Percentiles rank a stretch among this genome's conserved stretches.
Conservation (phyloP, 176 grass and related monocot genomes). For the Oryza australiensis region DNA sequence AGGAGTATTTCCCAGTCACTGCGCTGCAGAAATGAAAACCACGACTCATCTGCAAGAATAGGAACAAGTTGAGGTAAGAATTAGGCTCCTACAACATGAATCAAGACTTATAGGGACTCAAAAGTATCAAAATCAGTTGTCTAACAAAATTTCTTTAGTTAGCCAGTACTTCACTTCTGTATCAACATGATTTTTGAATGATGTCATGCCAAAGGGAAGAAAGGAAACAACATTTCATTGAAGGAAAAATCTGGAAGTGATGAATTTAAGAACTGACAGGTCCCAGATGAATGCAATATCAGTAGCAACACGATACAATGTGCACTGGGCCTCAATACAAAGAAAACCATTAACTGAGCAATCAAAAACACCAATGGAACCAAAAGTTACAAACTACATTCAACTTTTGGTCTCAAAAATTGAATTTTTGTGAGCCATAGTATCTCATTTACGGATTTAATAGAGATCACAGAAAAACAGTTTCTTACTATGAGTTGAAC, state of each 20-base stretch:
- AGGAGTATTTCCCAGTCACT: conserved; percentile 62
- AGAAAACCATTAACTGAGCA: not conserved
- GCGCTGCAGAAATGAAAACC: conserved; percentile 52
- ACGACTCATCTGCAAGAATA: conserved; percentile 53
- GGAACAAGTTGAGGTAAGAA: not conserved
- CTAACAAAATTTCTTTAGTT: not conserved
- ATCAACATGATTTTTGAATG: not conserved
- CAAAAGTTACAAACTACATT: not conserved
- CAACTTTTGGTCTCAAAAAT: not conserved
- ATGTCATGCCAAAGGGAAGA: not conserved
- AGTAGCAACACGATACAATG: not conserved
- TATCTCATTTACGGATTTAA: not conserved
- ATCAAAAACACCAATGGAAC: not conserved
- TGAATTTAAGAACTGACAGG: not conserved
- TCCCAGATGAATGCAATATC: not conserved
- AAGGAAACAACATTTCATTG: not conserved
- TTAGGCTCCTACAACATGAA: not conserved
- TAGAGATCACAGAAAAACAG: not conserved
- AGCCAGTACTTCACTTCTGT: not conserved
- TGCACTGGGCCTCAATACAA: not conserved
- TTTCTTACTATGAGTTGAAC: not conserved
- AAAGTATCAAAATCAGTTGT: not conserved
- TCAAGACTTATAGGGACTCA: not conserved
- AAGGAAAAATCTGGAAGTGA: not conserved
- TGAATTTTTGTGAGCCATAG: not conserved